Conservation (phyloP, 2,329 filamentous ascomycete genomes). For the Cytospora mali region DNA sequence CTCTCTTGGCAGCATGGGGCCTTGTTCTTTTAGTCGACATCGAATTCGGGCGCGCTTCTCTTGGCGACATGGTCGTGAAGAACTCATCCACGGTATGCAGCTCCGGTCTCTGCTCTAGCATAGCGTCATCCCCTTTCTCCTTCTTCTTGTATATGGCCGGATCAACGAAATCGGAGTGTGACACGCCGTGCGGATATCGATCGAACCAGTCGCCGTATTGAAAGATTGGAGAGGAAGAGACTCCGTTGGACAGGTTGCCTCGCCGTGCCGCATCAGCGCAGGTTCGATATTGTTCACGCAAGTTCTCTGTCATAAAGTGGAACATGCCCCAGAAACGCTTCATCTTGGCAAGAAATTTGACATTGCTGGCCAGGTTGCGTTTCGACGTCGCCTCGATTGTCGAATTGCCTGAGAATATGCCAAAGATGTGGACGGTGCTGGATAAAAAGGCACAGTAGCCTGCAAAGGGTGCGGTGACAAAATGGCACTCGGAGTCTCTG, state of each 20-base stretch:
- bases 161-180: slow-evolving; percentile 80
- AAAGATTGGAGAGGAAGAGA: slow-evolving; percentile 68
- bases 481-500: slow-evolving; percentile 76
- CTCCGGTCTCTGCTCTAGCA: slow-evolving; percentile 84
- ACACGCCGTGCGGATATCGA: slow-evolving; percentile 89
- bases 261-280: slow-evolving; percentile 80
- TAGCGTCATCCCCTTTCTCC: slow-evolving; percentile 82
- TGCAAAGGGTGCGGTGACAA: slow-evolving; percentile 86
- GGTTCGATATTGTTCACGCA: slow-evolving; percentile 83
- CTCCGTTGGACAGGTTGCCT: slow-evolving; percentile 57
- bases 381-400: slow-evolving; percentile 77
- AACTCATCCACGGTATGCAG: slow-evolving; percentile 95
- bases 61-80: slow-evolving; percentile 75
- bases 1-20: slow-evolving; percentile 43
- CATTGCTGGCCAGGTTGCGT: slow-evolving; percentile 81
- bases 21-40: slow-evolving; percentile 39
- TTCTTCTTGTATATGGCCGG: slow-evolving; percentile 68
- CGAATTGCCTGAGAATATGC: slow-evolving; percentile 83
- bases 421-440: slow-evolving; percentile 91
- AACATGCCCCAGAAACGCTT: slow-evolving; percentile 99
- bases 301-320: slow-evolving; percentile 91
- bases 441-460: slow-evolving; percentile 94
- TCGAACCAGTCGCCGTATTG: slow-evolving; percentile 99
- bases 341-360: slow-evolving; percentile 90
- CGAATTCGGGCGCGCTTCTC: slow-evolving; percentile 25